Conservation (phyloP, 768 basidiomycete genomes). For the Pleurotus pulmonarius region DNA sequence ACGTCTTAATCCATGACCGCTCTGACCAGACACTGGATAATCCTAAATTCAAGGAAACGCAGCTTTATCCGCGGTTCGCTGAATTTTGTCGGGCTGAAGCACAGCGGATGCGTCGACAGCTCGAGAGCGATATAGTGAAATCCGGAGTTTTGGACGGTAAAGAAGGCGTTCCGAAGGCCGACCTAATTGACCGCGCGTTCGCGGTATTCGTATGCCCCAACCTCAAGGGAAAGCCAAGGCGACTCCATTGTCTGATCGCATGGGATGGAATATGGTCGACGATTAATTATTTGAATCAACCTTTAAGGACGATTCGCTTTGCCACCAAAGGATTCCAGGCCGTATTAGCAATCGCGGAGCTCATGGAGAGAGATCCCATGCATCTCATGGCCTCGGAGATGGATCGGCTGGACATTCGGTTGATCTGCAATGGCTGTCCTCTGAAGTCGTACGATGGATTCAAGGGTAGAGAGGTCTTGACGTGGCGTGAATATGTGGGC, state of each 20-base stretch:
- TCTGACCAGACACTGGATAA: slow-evolving; percentile 2
- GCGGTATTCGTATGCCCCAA: slow-evolving; percentile 4
- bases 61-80: neutral
- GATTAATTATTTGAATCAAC: slow-evolving; percentile 3
- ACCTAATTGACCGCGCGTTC: slow-evolving; percentile 2
- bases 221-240: slow-evolving; percentile 2
- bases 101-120: neutral
- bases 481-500: slow-evolving; percentile 5
- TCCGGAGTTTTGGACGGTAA: neutral
- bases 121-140: neutral
- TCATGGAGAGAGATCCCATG: slow-evolving; percentile 1
- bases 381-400: neutral
- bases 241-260: slow-evolving; percentile 4
- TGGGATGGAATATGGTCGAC: slow-evolving; percentile 6
- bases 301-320: neutral
- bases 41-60: neutral
- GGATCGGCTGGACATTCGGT: neutral
- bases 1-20: slow-evolving; percentile 1
- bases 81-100: neutral
- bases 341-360: slow-evolving; percentile 1
- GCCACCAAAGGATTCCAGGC: slow-evolving; percentile 1
- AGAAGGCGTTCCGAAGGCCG: neutral
- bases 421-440: slow-evolving; percentile 3
- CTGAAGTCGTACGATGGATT: neutral
- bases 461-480: neutral